These are phyloP conservation scores for Gardenia jasminoides DNA, from an alignment of 257 asterid genomes.

Conservation along the genomic window DNA sequence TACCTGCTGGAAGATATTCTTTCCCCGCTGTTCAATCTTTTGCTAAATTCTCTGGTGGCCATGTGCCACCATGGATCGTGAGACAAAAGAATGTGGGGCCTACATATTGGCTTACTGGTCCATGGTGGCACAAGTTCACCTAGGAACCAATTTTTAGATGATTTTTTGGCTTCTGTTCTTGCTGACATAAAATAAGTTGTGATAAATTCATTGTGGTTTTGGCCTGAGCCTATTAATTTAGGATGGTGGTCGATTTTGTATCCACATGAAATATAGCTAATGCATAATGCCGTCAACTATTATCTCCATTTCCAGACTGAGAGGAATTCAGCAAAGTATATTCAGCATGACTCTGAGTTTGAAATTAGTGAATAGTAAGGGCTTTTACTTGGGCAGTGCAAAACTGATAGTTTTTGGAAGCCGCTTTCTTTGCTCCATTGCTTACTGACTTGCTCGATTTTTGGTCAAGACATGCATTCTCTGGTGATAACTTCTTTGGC, in stretches of 20 bases:
- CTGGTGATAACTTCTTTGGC: too few relatives aligned
- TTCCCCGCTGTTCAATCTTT: neutral
- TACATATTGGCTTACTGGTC: neutral
- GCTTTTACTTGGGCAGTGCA: neutral
- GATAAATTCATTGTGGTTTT: neutral
- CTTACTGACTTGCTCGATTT: too few relatives aligned
- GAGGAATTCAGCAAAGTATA: neutral
- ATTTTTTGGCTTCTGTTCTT: neutral
- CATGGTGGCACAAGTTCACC: neutral
- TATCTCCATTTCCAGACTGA: neutral
- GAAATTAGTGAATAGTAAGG: neutral
- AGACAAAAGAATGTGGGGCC: neutral
- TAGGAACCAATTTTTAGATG: neutral
- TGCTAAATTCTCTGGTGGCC: neutral
- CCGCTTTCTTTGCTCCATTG: too few relatives aligned
- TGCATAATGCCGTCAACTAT: neutral
- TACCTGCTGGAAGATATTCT: neutral
- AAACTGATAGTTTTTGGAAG: too few relatives aligned
- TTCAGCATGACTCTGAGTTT: neutral
- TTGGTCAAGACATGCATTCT: too few relatives aligned
- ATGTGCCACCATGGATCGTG: neutral
- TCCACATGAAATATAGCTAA: neutral
- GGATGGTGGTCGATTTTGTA: neutral
- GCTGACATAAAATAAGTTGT: too few relatives aligned
- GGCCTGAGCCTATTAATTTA: neutral